Evolutionary conservation across 1,284 basidiomycete genomes (phyloP), one percentile per base, ranked within the genome.

Genomic region (Boletus calvinii): DNA sequence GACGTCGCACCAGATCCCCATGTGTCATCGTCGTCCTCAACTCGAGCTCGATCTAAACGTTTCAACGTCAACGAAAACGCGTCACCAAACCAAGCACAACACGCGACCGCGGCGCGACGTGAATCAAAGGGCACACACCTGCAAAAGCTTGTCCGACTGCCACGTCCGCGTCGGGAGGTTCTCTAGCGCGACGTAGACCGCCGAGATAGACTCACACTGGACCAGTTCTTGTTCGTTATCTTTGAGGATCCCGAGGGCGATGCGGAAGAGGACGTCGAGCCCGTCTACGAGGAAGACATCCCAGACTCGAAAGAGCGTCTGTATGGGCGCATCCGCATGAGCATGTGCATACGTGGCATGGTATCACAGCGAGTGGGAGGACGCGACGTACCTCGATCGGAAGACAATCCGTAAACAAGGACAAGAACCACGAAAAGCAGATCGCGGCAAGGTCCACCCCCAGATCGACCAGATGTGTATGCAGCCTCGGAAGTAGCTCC

Each of bases 391-490:
- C 92, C 81, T 97, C 95, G 22, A 98, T 92, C 4, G 96, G 96
- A 4, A 98, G 74, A 69, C 94, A 97, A 64, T 98, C 94, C 0
- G 96, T 98, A 66, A 98, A 99, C 17, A 99, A 75, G 6, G 92
- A 95, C 35, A 99, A 75, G 74, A 98, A 98, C 96, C 96, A 99
- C 3, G 94, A 95, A 73, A 98, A 98, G 53, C 93, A 98, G 52
- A 98, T 92, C 0, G 94, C 94, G 1, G 90, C 87, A 5, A 99
- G 78, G 66, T 99, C 95, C 2, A 98, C 87, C 2, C 87, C 90
- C 0, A 98, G 80, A 15, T 85, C 79, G 4, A 76, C 78, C 20
- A 99, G 77, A 64, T 98, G 94, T 0, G 73, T 66, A 47, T 87
- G 79, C 1, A 98, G 72, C 65, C 83, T 85, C 0, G 96, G 96